Conservation (phyloP, 805 yeast species). For the Maudiozyma barnettii region DNA sequence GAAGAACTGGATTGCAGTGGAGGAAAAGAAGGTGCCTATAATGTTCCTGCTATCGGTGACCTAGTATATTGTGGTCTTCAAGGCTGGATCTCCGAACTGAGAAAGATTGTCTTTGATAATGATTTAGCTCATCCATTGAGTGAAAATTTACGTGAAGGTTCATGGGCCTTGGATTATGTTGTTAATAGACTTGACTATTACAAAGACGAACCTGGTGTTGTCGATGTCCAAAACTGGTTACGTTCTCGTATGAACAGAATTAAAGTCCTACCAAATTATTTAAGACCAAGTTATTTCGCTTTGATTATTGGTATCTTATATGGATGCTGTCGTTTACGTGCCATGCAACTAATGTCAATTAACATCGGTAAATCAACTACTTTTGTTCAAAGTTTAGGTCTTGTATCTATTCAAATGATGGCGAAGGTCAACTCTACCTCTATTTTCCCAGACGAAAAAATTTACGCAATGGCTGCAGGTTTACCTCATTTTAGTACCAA, state of each 20-base stretch:
- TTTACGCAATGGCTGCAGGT: slow-evolving; percentile 89
- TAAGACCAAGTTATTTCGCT: slow-evolving; percentile 82
- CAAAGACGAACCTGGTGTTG: slow-evolving; percentile 36
- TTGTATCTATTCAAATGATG: slow-evolving; percentile 81
- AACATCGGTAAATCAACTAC: slow-evolving; percentile 52
- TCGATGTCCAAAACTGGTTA: slow-evolving; percentile 62
- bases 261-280: slow-evolving; percentile 60
- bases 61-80: slow-evolving; percentile 84
- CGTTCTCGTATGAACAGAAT: slow-evolving; percentile 52
- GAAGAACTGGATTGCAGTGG: slow-evolving; percentile 79
- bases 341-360: slow-evolving; percentile 45
- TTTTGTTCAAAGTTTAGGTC: slow-evolving; percentile 70
- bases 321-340: slow-evolving; percentile 66
- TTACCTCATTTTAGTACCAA: slow-evolving; percentile 86
- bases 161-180: slow-evolving; percentile 82
- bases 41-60: slow-evolving; percentile 62
- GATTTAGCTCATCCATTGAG: slow-evolving; percentile 79
- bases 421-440: slow-evolving; percentile 69
- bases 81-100: slow-evolving; percentile 76
- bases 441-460: slow-evolving; percentile 48
- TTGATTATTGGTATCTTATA: slow-evolving; percentile 74
- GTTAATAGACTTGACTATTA: slow-evolving; percentile 53
- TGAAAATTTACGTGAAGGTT: slow-evolving; percentile 69
- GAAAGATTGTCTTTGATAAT: slow-evolving; percentile 52
- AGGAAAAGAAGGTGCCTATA: slow-evolving; percentile 65